phyloP scores from a whole-genome alignment of 306 rosid species.

The Pyrus bretschneideri region DNA sequence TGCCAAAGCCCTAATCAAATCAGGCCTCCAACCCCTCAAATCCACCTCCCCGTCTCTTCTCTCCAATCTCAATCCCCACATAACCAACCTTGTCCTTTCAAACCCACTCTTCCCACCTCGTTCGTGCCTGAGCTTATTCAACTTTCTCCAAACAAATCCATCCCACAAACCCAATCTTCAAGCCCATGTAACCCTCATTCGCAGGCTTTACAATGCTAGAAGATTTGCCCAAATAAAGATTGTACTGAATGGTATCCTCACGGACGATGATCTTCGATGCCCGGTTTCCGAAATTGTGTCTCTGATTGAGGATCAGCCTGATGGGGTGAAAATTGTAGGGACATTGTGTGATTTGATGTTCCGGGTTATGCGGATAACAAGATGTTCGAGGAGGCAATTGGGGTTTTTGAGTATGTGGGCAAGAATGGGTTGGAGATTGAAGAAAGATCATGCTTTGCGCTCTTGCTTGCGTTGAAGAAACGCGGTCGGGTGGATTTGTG shows the following conservation, averaged over 20 bases:
- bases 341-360: slow-evolving; percentile 66
- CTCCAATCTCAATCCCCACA: slow-evolving; percentile 37
- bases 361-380: slow-evolving; percentile 49
- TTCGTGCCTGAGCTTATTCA: slow-evolving; percentile 46
- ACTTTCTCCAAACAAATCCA: slow-evolving; percentile 32
- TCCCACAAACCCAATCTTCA: slow-evolving; percentile 47
- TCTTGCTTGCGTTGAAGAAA: slow-evolving; percentile 59
- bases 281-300: slow-evolving; percentile 24
- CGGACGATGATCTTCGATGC: slow-evolving; percentile 4
- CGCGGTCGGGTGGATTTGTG: slow-evolving; percentile 29
- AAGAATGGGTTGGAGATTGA: slow-evolving; percentile 44
- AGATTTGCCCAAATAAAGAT: slow-evolving; percentile 43
- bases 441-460: slow-evolving; percentile 71
- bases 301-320: slow-evolving; percentile 25
- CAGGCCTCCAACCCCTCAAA: slow-evolving; percentile 27
- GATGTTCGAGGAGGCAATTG: slow-evolving; percentile 52
- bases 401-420: slow-evolving; percentile 43
- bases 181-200: slow-evolving; percentile 44
- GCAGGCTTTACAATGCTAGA: slow-evolving; percentile 40
- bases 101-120: slow-evolving; percentile 34
- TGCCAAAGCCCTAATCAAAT: slow-evolving; percentile 19
- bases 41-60: slow-evolving; percentile 22
- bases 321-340: slow-evolving; percentile 27
- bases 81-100: slow-evolving; percentile 50
- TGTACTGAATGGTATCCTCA: slow-evolving; percentile 36